These are phyloP conservation scores for Pugionium dolabratum DNA, from an alignment of 345 rosid genomes.

Conservation along the genomic window DNA sequence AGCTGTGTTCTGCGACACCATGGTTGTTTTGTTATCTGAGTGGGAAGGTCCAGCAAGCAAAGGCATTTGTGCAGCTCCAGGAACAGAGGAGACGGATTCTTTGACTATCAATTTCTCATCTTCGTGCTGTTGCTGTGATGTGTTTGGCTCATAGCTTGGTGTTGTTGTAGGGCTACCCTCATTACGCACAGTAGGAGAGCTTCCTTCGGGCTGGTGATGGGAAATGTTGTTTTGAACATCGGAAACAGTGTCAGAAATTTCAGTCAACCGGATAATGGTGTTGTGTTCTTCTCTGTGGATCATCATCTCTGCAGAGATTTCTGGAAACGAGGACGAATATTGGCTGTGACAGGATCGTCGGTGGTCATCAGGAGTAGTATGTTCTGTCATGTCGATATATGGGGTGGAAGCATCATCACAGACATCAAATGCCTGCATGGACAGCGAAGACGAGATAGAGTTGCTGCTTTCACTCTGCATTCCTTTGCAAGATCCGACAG, in stretches of 20 bases:
- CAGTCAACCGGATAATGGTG: constrained; percentile 41
- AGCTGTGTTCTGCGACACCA: constrained; percentile 42
- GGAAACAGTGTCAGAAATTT: constrained; percentile 39
- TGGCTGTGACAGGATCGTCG: constrained; percentile 43
- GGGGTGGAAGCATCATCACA: constrained; percentile 80
- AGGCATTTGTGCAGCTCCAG: constrained; percentile 18
- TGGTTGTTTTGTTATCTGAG: constrained; percentile 45
- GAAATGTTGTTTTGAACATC: constrained; percentile 42
- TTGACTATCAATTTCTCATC: constrained; percentile 73
- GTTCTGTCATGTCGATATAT: constrained; percentile 54
- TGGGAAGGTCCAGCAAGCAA: constrained; percentile 46
- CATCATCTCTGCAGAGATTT: constrained; percentile 44
- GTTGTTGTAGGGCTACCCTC: constrained; percentile 37
- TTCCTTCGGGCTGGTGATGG: constrained; percentile 45
- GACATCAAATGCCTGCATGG: constrained; percentile 75
- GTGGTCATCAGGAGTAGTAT: constrained; percentile 42
- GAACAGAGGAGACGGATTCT: constrained; percentile 57
- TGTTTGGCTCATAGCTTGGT: constrained; percentile 41
- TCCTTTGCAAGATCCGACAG: constrained; percentile 50
- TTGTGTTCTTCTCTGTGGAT: constrained; percentile 37
- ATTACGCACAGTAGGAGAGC: constrained; percentile 30
- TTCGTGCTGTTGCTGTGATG: constrained; percentile 43
- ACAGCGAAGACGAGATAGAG: constrained; percentile 72
- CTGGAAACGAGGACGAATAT: constrained; percentile 42
- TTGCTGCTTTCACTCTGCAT: constrained; percentile 73